These are phyloP conservation scores for Ceriops decandra DNA, from an alignment of 345 rosid genomes.

Conservation along the genomic window DNA sequence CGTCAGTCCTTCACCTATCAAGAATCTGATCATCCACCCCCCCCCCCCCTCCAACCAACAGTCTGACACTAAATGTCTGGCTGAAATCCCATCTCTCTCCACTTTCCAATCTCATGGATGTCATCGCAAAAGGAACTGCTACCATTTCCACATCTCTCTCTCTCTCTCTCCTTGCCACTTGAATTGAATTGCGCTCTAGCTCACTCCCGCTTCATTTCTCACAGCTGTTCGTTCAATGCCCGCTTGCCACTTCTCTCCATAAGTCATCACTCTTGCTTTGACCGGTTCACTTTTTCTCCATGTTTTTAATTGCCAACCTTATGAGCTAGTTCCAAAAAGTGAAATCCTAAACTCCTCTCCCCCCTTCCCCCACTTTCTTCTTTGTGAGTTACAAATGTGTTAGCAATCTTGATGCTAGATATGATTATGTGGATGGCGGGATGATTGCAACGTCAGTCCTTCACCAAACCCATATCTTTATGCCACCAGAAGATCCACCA, in stretches of 20 bases:
- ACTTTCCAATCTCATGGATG: conserved; percentile 23
- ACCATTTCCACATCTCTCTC: neutral
- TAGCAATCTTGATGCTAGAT: conserved; percentile 1
- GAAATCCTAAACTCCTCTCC: neutral
- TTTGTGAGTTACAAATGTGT: neutral
- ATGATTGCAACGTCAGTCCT: conserved; percentile 42
- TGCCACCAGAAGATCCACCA: conserved; percentile 22
- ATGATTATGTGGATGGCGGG: conserved; percentile 26
- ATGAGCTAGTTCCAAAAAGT: neutral
- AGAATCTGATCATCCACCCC: conserved; percentile 24
- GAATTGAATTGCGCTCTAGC: neutral
- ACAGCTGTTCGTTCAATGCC: neutral
- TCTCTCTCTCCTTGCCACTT: neutral
- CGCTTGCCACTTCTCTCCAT: neutral
- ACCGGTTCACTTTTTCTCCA: too few relatives aligned
- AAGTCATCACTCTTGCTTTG: neutral
- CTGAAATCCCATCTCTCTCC: conserved; percentile 7
- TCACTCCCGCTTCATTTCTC: neutral
- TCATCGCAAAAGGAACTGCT: neutral
- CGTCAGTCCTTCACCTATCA: too few relatives aligned
- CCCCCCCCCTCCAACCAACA: neutral
- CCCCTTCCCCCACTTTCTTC: too few relatives aligned
- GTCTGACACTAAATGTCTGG: conserved; percentile 6
- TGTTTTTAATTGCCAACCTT: too few relatives aligned
- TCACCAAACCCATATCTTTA: conserved; percentile 23